These are phyloP conservation scores for Clitocybe nebularis DNA, from an alignment of 1,284 basidiomycete species.

Conservation along the genomic window DNA sequence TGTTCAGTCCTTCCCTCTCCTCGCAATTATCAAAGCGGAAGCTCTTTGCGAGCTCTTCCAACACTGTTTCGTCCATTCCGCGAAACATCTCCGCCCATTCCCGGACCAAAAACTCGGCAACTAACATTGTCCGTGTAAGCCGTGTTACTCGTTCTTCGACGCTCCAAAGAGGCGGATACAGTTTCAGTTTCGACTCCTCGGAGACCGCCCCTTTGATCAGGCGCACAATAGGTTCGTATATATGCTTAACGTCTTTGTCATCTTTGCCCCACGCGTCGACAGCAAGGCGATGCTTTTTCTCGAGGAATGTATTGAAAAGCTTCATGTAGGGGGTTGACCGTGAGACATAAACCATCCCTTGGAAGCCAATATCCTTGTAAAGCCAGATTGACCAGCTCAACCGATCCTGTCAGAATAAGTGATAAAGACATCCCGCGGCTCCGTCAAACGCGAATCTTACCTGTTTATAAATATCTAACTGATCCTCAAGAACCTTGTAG, in stretches of 20 bases:
- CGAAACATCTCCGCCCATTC: constrained; percentile 66
- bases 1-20: constrained; percentile 40
- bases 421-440: too few species aligned
- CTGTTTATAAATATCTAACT: constrained; percentile 70
- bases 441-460: constrained; percentile 26
- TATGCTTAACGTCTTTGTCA: constrained; percentile 46
- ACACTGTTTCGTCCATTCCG: constrained; percentile 36
- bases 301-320: constrained; percentile 58
- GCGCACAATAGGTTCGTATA: constrained; percentile 56
- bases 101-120: constrained; percentile 59
- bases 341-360: constrained; percentile 75
- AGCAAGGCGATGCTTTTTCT: constrained; percentile 60
- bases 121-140: constrained; percentile 56
- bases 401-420: constrained; percentile 42
- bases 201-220: constrained; percentile 47
- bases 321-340: constrained; percentile 67
- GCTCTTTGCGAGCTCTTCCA: constrained; percentile 45
- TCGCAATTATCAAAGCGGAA: constrained; percentile 54
- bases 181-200: constrained; percentile 30
- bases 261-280: constrained; percentile 68
- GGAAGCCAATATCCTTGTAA: constrained; percentile 85
- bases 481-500: constrained; percentile 66
- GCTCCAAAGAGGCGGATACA: constrained; percentile 45
- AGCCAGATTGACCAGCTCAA: constrained; percentile 83
- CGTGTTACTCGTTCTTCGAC: constrained; percentile 45